Evolutionary conservation across 805 yeast species (phyloP).

Genomic region (Hanseniaspora nectarophila): DNA sequence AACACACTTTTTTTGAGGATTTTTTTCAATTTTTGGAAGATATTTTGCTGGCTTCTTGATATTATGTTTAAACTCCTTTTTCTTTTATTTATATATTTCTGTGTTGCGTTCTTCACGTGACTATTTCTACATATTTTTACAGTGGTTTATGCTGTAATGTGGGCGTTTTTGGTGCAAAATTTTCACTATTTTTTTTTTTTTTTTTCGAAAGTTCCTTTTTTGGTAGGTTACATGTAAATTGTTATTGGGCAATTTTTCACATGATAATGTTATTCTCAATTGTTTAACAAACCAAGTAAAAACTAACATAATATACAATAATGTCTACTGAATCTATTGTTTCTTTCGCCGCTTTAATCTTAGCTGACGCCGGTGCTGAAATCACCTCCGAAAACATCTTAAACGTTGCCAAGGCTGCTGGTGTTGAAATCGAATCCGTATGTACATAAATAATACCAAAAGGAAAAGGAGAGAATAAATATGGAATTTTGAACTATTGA

Average conservation of each 20-base stretch:
- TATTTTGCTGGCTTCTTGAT: background rate
- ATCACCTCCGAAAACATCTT: conserved; percentile 71
- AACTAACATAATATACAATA: conserved; percentile 21
- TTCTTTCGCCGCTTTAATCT: conserved; percentile 95
- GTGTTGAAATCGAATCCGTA: conserved; percentile 55
- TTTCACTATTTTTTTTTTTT: background rate
- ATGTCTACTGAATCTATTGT: conserved; percentile 85
- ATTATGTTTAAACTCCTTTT: background rate
- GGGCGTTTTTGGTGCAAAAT: background rate
- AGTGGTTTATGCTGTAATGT: too few species aligned
- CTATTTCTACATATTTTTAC: background rate
- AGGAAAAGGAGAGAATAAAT: background rate
- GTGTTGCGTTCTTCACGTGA: background rate
- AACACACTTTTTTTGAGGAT: too few species aligned
- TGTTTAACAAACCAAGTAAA: conserved; percentile 1
- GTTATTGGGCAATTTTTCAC: too few species aligned
- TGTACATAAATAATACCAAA: conserved; percentile 17
- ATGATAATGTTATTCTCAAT: too few species aligned
- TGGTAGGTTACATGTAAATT: too few species aligned
- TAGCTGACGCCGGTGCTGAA: conserved; percentile 95
- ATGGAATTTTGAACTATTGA: background rate
- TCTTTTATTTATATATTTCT: background rate
- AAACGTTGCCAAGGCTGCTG: conserved; percentile 65
- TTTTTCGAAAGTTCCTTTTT: too few species aligned
- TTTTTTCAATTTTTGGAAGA: too few species aligned